Evolutionary conservation across 768 basidiomycete genomes (phyloP).

Genomic region (Pisolithus tinctorius): DNA sequence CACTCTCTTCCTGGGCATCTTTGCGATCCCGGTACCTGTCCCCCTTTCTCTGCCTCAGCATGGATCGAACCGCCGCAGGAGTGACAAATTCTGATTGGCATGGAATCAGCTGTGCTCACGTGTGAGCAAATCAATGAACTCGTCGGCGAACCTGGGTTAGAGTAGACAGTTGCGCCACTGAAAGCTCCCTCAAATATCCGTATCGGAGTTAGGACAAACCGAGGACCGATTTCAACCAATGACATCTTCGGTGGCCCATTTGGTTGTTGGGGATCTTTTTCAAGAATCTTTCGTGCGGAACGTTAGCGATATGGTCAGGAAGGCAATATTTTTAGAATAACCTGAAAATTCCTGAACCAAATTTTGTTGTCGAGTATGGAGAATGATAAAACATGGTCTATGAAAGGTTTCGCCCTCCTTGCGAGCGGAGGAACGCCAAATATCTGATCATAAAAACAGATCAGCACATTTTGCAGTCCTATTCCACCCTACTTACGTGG

Average conservation of each 20-base stretch:
- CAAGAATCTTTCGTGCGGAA: conserved; percentile 58
- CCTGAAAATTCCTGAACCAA: conserved; percentile 99
- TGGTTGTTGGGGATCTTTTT: conserved; percentile 88
- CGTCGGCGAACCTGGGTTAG: conserved; percentile 75
- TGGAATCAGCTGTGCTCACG: not conserved
- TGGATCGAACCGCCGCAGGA: conserved; percentile 73
- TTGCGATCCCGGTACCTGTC: conserved; percentile 79
- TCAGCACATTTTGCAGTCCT: conserved; percentile 1
- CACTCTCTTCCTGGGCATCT: conserved; percentile 62
- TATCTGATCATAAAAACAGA: conserved; percentile 45
- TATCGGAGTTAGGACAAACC: conserved; percentile 95
- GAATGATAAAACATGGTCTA: conserved; percentile 96
- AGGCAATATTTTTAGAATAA: conserved; percentile 26
- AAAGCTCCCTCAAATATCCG: conserved; percentile 98
- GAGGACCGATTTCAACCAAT: conserved; percentile 95
- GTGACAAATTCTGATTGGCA: conserved; percentile 75
- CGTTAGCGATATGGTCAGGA: not conserved
- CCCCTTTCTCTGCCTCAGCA: conserved; percentile 64
- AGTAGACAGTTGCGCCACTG: conserved; percentile 89
- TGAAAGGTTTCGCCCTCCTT: conserved; percentile 89
- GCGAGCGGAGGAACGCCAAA: conserved; percentile 93
- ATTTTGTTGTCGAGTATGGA: conserved; percentile 93
- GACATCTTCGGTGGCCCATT: conserved; percentile 79
- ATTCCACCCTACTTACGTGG: conserved; percentile 52
- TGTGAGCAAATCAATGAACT: not conserved